phyloP scores from a whole-genome alignment of 371 early-diverging fungal genomes.

The Lichtheimia corymbifera region DNA sequence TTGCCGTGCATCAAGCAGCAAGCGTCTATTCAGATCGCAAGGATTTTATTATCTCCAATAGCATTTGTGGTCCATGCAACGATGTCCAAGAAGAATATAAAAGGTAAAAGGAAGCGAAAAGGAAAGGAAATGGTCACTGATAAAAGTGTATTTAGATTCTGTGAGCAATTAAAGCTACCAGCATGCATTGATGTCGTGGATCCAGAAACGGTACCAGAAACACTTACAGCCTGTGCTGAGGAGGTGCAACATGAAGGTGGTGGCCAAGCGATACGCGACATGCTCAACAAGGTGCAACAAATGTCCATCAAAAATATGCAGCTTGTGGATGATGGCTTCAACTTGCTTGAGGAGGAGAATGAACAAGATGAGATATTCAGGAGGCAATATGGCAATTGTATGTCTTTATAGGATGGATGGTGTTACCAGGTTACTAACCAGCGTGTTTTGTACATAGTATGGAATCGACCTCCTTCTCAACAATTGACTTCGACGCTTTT shows the following conservation, averaged over 20 bases:
- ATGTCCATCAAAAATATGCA: conserved; percentile 52
- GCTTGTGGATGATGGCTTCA: conserved; percentile 67
- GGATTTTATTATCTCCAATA: conserved; percentile 68
- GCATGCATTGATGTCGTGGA: conserved; percentile 45
- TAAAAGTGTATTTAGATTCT: conserved; percentile 17
- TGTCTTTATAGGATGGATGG: conserved; percentile 3
- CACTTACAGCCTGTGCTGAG: conserved; percentile 64
- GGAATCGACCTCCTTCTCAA: conserved; percentile 64
- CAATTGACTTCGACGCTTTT: conserved; percentile 63
- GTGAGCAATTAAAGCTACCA: conserved; percentile 26
- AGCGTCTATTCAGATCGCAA: conserved; percentile 79
- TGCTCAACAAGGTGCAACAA: conserved; percentile 59
- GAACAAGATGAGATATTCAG: conserved; percentile 69
- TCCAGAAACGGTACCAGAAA: conserved; percentile 62
- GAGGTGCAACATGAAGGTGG: conserved; percentile 80
- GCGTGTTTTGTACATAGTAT: conserved; percentile 19
- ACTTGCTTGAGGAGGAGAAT: conserved; percentile 71
- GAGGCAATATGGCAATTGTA: conserved; percentile 47
- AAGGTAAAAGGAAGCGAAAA: conserved; percentile 34
- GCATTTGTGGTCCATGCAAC: conserved; percentile 60
- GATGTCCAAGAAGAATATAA: conserved; percentile 63
- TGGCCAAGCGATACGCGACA: conserved; percentile 57
- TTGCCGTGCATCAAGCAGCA: conserved; percentile 87
- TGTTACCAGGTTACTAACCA: not conserved
- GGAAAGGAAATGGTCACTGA: not conserved